Evolutionary conservation across 495 filamentous ascomycete genomes (phyloP).

Genomic region (Penicillium waksmanii): DNA sequence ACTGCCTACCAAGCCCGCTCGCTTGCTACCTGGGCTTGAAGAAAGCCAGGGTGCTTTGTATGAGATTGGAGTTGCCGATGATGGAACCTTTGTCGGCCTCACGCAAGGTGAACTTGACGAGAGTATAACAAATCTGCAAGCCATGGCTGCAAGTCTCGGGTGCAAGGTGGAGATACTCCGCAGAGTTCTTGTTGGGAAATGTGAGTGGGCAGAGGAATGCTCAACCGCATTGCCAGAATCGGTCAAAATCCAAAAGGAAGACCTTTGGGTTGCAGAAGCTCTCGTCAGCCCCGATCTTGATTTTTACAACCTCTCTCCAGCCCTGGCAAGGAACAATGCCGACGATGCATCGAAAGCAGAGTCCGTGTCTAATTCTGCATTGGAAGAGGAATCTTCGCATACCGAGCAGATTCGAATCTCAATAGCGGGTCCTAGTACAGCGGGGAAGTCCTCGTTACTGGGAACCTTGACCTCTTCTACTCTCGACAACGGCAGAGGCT

Average conservation of each 20-base stretch:
- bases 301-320: constrained; percentile 36
- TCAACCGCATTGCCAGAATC: constrained; percentile 22
- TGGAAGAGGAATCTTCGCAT: constrained; percentile 35
- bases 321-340: constrained; percentile 14
- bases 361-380: constrained; percentile 3
- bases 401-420: constrained; percentile 88
- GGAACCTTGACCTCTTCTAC: constrained; percentile 86
- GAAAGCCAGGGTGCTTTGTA: constrained; percentile 93
- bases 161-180: constrained; percentile 84
- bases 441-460: constrained; percentile 89
- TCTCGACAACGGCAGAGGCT: constrained; percentile 89
- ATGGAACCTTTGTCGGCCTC: constrained; percentile 90
- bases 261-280: constrained; percentile 89
- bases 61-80: constrained; percentile 94
- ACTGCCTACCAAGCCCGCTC: constrained; percentile 60
- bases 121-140: constrained; percentile 76
- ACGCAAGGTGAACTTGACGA: constrained; percentile 89
- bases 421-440: constrained; percentile 86
- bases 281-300: constrained; percentile 67
- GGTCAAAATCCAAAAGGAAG: constrained; percentile 46
- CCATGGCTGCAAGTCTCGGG: constrained; percentile 90
- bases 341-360: constrained; percentile 1
- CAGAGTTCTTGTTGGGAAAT: constrained; percentile 83
- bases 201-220: constrained; percentile 68
- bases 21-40: constrained; percentile 79